Percentiles rank a stretch among this genome's conserved stretches.
Conservation (phyloP, 768 basidiomycete genomes). For the Mycena venus region DNA sequence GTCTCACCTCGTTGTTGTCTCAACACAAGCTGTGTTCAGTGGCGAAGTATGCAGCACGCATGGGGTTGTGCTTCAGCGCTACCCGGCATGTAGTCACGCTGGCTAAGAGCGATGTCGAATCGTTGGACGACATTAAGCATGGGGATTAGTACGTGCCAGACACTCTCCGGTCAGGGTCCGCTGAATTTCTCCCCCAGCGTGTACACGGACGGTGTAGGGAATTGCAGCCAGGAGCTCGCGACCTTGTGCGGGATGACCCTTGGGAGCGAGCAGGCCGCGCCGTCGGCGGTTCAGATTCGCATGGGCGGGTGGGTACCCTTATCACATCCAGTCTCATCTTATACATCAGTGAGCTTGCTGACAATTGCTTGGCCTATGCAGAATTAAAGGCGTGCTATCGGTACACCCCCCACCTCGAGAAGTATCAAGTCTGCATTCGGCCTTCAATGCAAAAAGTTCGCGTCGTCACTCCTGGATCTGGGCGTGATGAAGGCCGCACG, state of each 20-base stretch:
- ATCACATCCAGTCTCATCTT: not conserved
- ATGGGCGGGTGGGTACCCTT: conserved; percentile 40
- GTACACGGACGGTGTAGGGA: conserved; percentile 34
- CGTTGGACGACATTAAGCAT: conserved; percentile 17
- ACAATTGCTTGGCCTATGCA: not conserved
- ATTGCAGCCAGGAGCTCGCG: conserved; percentile 33
- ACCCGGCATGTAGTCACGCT: conserved; percentile 22
- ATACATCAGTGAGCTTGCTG: too few relatives aligned
- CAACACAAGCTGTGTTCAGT: not conserved
- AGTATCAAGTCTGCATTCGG: conserved; percentile 29
- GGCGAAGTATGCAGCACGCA: conserved; percentile 32
- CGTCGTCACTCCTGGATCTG: conserved; percentile 17
- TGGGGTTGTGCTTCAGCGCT: conserved; percentile 35
- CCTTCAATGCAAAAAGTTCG: conserved; percentile 34
- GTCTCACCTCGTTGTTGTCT: too few relatives aligned
- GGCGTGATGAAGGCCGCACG: conserved; percentile 34
- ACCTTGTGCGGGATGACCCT: conserved; percentile 17
- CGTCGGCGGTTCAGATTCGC: conserved; percentile 35
- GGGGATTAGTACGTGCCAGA: conserved; percentile 21
- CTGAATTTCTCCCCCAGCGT: not conserved
- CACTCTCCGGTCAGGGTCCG: too few relatives aligned
- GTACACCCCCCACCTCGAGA: conserved; percentile 30
- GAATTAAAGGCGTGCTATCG: conserved; percentile 34
- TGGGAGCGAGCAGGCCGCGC: conserved; percentile 19
- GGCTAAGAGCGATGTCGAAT: conserved; percentile 11